Base-by-base conservation (phyloP, 2,329 filamentous ascomycete genomes). In the Orbilia blumenaviensis region DNA sequence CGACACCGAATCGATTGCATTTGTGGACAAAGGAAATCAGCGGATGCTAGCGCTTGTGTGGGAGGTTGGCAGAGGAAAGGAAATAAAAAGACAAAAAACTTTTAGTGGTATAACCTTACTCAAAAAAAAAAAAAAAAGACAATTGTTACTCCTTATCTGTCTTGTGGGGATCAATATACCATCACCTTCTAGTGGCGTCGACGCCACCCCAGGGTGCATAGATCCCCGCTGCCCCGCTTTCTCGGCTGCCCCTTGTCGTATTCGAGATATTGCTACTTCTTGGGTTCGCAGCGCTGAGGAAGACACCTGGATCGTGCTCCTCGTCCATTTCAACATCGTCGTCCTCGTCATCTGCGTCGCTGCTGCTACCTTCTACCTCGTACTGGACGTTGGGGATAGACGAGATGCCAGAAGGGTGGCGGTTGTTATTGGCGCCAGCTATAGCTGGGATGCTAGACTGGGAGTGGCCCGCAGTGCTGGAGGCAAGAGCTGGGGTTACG, bases 301-400 rank as follows among this genome's bases (percentile, higher is more conserved):
- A 75, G 16, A 64, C 61, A 9, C 42, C 74, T 14, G 52, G 60
- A 18, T 61, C 56, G 18, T 69, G 72, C 12, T 63, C 68, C 12
- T 77, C 63, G 38, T 78, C 63, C 63, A 73, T 78, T 2, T 78
- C 78, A 38, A 80, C 79, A 27, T 80, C 79, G 6, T 79, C 79
- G 25, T 80, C 79, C 21, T 80, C 79, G 1, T 76, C 79, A 41
- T 77, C 78, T 29, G 75, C 78, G 48, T 66, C 56, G 8, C 68
- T 77, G 50, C 66, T 62, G 16, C 66, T 54, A 0, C 32, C 63
- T 3, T 68, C 63, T 1, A 56, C 46, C 5, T 61, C 29, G 48
- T 68, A 75, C 16, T 41, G 54, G 12, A 68, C 32, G 32, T 68
- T 61, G 4, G 71, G 56, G 10, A 75, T 58, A 1, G 36, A 38